Base-by-base conservation (phyloP, 495 filamentous ascomycete genomes). In the Trichoderma asperelloides region DNA sequence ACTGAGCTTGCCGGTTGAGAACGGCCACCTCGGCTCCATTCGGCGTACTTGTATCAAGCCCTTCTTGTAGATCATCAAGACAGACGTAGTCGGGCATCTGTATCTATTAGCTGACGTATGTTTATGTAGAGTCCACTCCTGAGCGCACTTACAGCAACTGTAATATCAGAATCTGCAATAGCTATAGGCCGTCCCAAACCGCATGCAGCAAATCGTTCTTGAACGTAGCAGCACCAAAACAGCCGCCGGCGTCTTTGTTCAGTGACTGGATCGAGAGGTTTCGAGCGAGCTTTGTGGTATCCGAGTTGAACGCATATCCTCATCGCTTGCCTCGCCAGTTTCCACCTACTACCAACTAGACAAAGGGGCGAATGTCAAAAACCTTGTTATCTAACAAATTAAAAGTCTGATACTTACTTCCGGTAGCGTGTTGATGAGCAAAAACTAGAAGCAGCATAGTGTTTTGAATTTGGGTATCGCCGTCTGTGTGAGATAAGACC, bases 191-290 rank as follows among this genome's bases (percentile, higher is more conserved):
- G 16, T 21, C 49, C 49, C 11, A 55, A 23, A 3, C 49, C 49
- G 25, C 49, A 55, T 25, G 49, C 49, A 21, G 49, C 49, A 55
- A 55, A 55, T 23, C 49, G 49, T n/a, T 55, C 49, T 23, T 55
- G 49, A 55, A 55, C 49, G 21, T 55, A 55, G n/a, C 49, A 55
- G 49, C 49, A 55, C 49, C 49, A 55, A 55, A 55, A 55, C 49
- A 55, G 21, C n/a, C 49, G 49, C 21, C 49, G 16, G 8, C 49
- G 49, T n/a, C n/a, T 55, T 25, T 55, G 49, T 55, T 55, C 49
- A 21, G 49, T 55, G 0, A 55, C 49, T 11, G 49, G 18, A 25
- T 55, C 49, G 2, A 55, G 49, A 6, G 49, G 49, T 9, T 55
- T 55, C 3, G 49, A 55, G 49, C n/a, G 49, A 21, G n/a, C 49